Conservation (phyloP, 345 rosid genomes). For the Syzygium oleosum region DNA sequence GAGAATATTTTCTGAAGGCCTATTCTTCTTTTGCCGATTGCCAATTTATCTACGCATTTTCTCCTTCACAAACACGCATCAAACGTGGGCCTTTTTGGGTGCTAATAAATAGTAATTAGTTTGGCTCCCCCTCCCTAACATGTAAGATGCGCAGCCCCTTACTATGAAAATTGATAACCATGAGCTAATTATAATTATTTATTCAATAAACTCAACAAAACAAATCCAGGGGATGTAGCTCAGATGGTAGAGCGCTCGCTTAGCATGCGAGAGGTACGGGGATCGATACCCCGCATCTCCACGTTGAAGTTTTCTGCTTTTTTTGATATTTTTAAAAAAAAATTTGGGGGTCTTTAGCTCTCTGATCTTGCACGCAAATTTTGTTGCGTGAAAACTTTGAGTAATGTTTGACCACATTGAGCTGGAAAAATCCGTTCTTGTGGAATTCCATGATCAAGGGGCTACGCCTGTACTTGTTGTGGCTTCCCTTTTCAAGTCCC, state of each 20-base stretch:
- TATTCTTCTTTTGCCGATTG: not conserved
- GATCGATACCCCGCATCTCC: slow-evolving; percentile 53
- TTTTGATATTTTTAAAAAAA: not conserved
- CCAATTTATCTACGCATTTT: not conserved
- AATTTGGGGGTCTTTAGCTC: not conserved
- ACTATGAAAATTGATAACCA: not conserved
- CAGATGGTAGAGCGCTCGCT: slow-evolving; percentile 76
- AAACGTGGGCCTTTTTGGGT: not conserved
- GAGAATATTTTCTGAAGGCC: not conserved
- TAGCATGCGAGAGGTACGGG: slow-evolving; percentile 64
- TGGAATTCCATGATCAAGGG: slow-evolving; percentile 20
- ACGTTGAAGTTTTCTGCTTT: not conserved
- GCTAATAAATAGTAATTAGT: not conserved
- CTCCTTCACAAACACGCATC: not conserved
- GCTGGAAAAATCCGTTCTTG: slow-evolving; percentile 12
- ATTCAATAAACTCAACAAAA: too few relatives aligned
- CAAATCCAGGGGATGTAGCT: slow-evolving; percentile 42
- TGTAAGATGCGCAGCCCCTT: not conserved
- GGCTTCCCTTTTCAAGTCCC: slow-evolving; percentile 4
- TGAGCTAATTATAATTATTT: too few relatives aligned
- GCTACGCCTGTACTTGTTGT: slow-evolving; percentile 12
- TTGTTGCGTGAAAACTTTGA: not conserved
- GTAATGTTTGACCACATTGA: slow-evolving; percentile 4
- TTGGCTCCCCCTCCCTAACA: not conserved
- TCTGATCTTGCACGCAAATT: not conserved